phyloP scores from a whole-genome alignment of 208 protist genomes.

The Leishmania turanica region DNA sequence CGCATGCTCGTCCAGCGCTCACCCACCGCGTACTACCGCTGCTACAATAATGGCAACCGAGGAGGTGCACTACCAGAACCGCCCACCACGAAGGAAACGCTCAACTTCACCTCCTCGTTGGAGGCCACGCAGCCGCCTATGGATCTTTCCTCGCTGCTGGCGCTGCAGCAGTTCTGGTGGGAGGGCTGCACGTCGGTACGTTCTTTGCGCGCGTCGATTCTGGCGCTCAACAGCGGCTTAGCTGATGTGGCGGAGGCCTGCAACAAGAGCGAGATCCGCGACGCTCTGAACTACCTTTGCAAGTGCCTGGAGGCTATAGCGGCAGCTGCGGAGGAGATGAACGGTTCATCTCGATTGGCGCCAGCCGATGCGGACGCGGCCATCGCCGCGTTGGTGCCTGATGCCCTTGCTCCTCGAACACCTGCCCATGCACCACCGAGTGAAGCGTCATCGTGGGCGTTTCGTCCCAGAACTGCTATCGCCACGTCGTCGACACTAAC shows the following conservation, averaged over 20 bases:
- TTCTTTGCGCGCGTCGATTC: slow-evolving; percentile 25
- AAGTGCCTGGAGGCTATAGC: slow-evolving; percentile 37
- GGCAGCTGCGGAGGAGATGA: not conserved
- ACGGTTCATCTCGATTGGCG: not conserved
- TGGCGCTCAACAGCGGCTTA: slow-evolving; percentile 28
- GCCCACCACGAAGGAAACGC: not conserved
- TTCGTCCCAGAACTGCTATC: not conserved
- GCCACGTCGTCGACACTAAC: too few species aligned
- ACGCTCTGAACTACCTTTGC: slow-evolving; percentile 47
- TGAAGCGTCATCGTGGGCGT: not conserved
- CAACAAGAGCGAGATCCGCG: slow-evolving; percentile 40
- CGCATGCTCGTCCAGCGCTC: slow-evolving; percentile 34
- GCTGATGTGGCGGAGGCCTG: slow-evolving; percentile 39
- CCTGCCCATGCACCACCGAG: not conserved
- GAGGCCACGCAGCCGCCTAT: not conserved
- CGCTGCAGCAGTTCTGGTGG: slow-evolving; percentile 71
- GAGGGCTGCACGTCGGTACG: slow-evolving; percentile 43
- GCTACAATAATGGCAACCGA: not conserved
- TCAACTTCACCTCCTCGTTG: not conserved
- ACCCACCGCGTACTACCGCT: slow-evolving; percentile 9
- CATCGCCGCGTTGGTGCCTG: not conserved
- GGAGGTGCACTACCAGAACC: not conserved
- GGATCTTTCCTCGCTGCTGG: slow-evolving; percentile 36
- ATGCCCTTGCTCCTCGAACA: too few species aligned
- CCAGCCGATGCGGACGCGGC: not conserved